These are phyloP conservation scores for Capsicum pubescens DNA, from an alignment of 257 asterid species.

Conservation along the genomic window DNA sequence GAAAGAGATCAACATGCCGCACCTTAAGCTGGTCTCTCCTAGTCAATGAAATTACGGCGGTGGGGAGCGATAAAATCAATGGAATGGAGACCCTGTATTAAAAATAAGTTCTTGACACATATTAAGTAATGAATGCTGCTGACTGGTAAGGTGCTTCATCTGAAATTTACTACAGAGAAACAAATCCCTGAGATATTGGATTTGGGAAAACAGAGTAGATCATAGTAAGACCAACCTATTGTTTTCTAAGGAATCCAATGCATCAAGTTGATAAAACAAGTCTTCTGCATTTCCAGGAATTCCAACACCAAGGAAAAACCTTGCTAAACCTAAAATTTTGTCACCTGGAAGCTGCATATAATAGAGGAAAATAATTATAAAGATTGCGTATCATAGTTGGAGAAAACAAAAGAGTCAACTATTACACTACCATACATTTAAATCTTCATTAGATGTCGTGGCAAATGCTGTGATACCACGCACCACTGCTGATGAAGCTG, in stretches of 20 bases:
- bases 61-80: conserved; percentile 80
- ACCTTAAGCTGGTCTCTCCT: conserved; percentile 90
- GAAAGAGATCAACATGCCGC: conserved; percentile 29
- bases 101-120: conserved; percentile 33
- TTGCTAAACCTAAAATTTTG: conserved; percentile 81
- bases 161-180: background rate
- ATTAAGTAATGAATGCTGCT: background rate
- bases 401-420: background rate
- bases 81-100: conserved; percentile 76
- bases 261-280: conserved; percentile 80
- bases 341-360: conserved; percentile 87
- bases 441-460: conserved; percentile 59
- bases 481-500: conserved; percentile 84
- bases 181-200: background rate
- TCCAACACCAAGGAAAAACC: conserved; percentile 85
- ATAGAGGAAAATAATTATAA: conserved; percentile 29
- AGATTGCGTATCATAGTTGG: background rate
- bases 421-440: conserved; percentile 54
- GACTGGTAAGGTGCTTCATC: background rate
- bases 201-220: conserved; percentile 11
- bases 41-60: conserved; percentile 78
- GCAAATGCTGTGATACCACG: conserved; percentile 86
- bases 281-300: conserved; percentile 82
- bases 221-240: conserved; percentile 50
- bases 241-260: conserved; percentile 76